Evolutionary conservation across 805 yeast genomes (phyloP).

Genomic region (Starmerella lactis-condensi): DNA sequence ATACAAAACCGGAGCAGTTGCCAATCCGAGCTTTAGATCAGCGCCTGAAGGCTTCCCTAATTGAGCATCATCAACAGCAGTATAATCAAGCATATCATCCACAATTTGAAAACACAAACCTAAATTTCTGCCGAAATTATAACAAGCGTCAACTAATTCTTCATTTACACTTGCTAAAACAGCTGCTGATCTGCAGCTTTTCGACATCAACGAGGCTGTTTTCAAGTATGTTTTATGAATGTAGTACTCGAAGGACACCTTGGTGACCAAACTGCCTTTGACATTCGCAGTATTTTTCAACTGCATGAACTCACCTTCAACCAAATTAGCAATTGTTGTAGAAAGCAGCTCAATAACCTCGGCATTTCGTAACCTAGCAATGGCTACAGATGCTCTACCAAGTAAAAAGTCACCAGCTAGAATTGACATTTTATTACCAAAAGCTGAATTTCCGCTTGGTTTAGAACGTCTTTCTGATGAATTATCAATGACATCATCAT

Average conservation of each 20-base stretch:
- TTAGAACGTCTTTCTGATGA: constrained; percentile 74
- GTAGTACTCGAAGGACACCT: constrained; percentile 77
- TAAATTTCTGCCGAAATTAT: constrained; percentile 77
- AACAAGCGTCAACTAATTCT: constrained; percentile 61
- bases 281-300: constrained; percentile 70
- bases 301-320: constrained; percentile 98
- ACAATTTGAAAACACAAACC: constrained; percentile 93
- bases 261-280: constrained; percentile 29
- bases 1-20: constrained; percentile 87
- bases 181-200: constrained; percentile 83
- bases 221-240: constrained; percentile 87
- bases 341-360: constrained; percentile 92
- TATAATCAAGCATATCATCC: constrained; percentile 89
- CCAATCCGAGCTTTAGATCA: constrained; percentile 79
- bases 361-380: constrained; percentile 83
- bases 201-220: constrained; percentile 86
- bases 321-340: constrained; percentile 88
- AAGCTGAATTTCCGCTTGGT: constrained; percentile 82
- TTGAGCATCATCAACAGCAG: constrained; percentile 54
- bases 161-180: constrained; percentile 72
- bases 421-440: constrained; percentile 93
- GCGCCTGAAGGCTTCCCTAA: constrained; percentile 95
- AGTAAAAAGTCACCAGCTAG: constrained; percentile 89
- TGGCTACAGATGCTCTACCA: constrained; percentile 91
- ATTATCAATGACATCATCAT: constrained; percentile 89